phyloP scores from a whole-genome alignment of 495 filamentous ascomycete genomes.

The Penicillium mononematosum region DNA sequence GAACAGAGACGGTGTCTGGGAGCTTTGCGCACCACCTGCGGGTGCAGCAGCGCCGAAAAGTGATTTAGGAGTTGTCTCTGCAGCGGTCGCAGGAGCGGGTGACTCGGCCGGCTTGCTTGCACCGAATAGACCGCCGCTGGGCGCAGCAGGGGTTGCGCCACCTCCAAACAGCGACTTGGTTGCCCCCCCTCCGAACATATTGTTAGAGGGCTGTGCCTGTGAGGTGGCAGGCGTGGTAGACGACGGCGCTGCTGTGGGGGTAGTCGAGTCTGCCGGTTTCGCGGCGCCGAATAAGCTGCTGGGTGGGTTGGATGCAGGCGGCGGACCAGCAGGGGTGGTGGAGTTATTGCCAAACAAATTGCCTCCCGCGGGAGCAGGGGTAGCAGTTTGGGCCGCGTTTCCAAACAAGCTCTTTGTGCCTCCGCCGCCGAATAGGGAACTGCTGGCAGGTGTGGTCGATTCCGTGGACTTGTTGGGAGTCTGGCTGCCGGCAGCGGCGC shows the following conservation, averaged over 20 bases:
- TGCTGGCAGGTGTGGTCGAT: constrained; percentile 33
- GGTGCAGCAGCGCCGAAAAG: constrained; percentile 32
- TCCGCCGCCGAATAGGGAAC: constrained; percentile 52
- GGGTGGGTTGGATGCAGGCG: constrained; percentile 46
- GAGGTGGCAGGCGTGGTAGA: constrained; percentile 32
- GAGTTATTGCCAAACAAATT: constrained; percentile 51
- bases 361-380: constrained; percentile 38
- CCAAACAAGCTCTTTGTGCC: constrained; percentile 40
- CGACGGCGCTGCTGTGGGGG: constrained; percentile 24
- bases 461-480: constrained; percentile 45
- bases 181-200: constrained; percentile 35
- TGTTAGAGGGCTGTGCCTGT: constrained; percentile 32
- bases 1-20: constrained; percentile 32
- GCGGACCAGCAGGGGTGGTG: constrained; percentile 64
- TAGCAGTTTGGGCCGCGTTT: constrained; percentile 31
- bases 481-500: constrained; percentile 22
- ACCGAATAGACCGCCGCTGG: constrained; percentile 42
- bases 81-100: constrained; percentile 34
- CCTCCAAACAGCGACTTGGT: constrained; percentile 35
- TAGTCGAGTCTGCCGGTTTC: constrained; percentile 26
- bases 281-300: constrained; percentile 32
- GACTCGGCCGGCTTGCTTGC: constrained; percentile 43
- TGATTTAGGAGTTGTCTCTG: constrained; percentile 26
- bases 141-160: constrained; percentile 25
- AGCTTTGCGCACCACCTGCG: constrained; percentile 14